Conservation (phyloP, 768 basidiomycete genomes). For the Mrakia frigida region DNA sequence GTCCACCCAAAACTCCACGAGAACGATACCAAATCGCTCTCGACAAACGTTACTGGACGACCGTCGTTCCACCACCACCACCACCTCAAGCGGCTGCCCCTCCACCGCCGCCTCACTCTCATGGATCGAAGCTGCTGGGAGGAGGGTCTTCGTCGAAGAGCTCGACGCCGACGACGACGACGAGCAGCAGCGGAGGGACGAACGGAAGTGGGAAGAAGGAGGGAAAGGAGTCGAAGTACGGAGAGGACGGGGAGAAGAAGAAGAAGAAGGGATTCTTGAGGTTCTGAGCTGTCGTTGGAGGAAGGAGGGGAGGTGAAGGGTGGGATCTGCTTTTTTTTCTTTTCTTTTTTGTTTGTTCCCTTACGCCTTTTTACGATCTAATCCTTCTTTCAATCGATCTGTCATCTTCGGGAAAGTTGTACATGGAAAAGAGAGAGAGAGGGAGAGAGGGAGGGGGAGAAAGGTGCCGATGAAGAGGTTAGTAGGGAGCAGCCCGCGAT, state of each 20-base stretch:
- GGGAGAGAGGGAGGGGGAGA: too few relatives aligned
- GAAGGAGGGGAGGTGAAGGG: too few relatives aligned
- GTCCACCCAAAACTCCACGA: slow-evolving; percentile 21
- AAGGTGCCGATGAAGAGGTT: too few relatives aligned
- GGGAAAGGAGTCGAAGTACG: slow-evolving; percentile 34
- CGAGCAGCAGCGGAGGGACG: background rate
- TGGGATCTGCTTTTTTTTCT: too few relatives aligned
- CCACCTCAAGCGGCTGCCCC: slow-evolving; percentile 29
- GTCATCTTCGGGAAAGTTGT: too few relatives aligned
- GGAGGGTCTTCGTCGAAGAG: background rate
- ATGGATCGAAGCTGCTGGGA: background rate
- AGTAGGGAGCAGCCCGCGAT: too few relatives aligned
- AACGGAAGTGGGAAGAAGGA: slow-evolving; percentile 33
- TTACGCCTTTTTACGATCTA: too few relatives aligned
- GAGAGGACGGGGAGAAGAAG: slow-evolving; percentile 37
- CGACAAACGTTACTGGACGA: slow-evolving; percentile 43
- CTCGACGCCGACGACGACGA: background rate
- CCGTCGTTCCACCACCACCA: slow-evolving; percentile 43
- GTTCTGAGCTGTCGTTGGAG: background rate
- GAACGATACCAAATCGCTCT: slow-evolving; percentile 38
- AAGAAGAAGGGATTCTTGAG: slow-evolving; percentile 29
- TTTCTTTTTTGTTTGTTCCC: too few relatives aligned
- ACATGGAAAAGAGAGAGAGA: too few relatives aligned
- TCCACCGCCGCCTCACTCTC: slow-evolving; percentile 24
- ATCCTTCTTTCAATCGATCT: too few relatives aligned